Base-by-base conservation (phyloP, 768 basidiomycete species). In the Thelephora aurantiotincta region DNA sequence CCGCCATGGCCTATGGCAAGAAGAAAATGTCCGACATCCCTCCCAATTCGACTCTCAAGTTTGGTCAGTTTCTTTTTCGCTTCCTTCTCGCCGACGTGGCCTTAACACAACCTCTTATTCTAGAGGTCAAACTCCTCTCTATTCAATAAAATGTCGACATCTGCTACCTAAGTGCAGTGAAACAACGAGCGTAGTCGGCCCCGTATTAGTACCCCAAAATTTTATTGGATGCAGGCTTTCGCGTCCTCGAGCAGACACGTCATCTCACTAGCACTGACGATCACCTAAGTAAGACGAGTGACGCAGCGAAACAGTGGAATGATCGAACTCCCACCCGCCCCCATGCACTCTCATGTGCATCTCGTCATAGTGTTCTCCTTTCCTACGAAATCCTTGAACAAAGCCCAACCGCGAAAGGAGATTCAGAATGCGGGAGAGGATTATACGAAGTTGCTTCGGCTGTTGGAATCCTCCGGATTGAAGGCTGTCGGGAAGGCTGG, bases 11-110 rank as follows among this genome's bases (percentile, higher is more conserved):
- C 16, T 87, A 85, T 52, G 94, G 93, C 38, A 73, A 67, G 53
- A 69, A 66, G 57, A 80, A 80, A 57, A 65, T 67, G 55, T 63
- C 60, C 2, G 72, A 61, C 9, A 92, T 94, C 48, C 91, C 91
- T 45, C 57, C 77, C 35, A 85, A 84, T 63, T 80, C 91, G 5
- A 90, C 84, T 13, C 71, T 94, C 45, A 70, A 68, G 51, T 94
- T 94, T 58, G 91, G 85, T 86, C 55, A 52, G 80, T 66, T 30
- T 30, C 38, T 16, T 14, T 9, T 41, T n/a, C 22, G 14, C 14
- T 9, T 41, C 14, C 22, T 16, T 4, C 38, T 41, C 11, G 2
- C 4, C 6, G 12, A 22, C 22, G 12, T 41, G 18, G 22, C 22
- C 11, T 14, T 41, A 14, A 41, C 38, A 1, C 38, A 41, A 9